Evolutionary conservation across 2,329 filamentous ascomycete species (phyloP).

Genomic region (Westerdykella aurantiaca): DNA sequence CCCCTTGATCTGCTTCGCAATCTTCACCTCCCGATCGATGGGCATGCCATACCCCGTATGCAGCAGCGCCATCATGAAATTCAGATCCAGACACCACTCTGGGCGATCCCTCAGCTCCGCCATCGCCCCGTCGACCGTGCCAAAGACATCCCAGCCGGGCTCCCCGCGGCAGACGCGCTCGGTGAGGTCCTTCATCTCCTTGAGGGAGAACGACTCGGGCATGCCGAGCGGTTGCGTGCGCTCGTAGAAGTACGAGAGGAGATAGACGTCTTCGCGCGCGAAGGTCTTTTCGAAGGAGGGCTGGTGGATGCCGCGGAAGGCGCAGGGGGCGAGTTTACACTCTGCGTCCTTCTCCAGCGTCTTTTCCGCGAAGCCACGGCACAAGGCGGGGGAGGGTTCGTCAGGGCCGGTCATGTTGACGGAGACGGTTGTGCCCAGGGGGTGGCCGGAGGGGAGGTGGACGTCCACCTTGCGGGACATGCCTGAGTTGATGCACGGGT

Average conservation of each 20-base stretch:
- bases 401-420: slow-evolving; percentile 86
- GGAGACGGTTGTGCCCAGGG: slow-evolving; percentile 58
- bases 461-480: slow-evolving; percentile 70
- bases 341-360: slow-evolving; percentile 80
- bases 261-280: slow-evolving; percentile 81
- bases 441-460: slow-evolving; percentile 59
- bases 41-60: slow-evolving; percentile 99
- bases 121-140: slow-evolving; percentile 67
- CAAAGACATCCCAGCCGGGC: slow-evolving; percentile 73
- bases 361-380: slow-evolving; percentile 82
- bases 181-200: slow-evolving; percentile 81
- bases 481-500: slow-evolving; percentile 82
- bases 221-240: slow-evolving; percentile 90
- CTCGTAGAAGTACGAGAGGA: slow-evolving; percentile 98
- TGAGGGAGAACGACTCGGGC: slow-evolving; percentile 93
- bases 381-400: slow-evolving; percentile 72
- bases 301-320: slow-evolving; percentile 96
- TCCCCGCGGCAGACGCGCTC: slow-evolving; percentile 78
- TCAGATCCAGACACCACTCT: slow-evolving; percentile 90
- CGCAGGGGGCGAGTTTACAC: slow-evolving; percentile 84
- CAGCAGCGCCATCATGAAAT: slow-evolving; percentile 88
- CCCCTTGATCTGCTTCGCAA: slow-evolving; percentile 96
- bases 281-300: slow-evolving; percentile 91
- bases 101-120: slow-evolving; percentile 75
- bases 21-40: slow-evolving; percentile 89